Base-by-base conservation (phyloP, 2,329 filamentous ascomycete genomes). In the Curvularia verruculosa region DNA sequence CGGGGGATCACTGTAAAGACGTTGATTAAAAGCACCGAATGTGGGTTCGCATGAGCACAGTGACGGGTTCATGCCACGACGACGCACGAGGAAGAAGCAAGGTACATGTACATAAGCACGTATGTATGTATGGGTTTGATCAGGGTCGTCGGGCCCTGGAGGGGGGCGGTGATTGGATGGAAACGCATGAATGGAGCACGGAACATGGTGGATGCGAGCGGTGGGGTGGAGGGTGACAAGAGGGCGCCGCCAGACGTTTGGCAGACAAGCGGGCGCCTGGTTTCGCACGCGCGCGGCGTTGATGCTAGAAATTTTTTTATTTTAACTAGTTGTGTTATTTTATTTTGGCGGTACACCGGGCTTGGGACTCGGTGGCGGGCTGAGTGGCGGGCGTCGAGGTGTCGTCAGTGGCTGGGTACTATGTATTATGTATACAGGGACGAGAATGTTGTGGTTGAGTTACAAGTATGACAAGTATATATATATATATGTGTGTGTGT, bases 11-110 rank as follows among this genome's bases (percentile, higher is more conserved):
- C 28, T 9, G 28, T 34, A 36, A 6, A 39, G 48, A 37, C 23
- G 48, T 34, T 36, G 36, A 43, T 34, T 15, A 21, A 49, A 23
- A 31, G 24, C 23, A 51, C 21, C 23, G 15, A 26, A 6, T 24
- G 31, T 45, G 39, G 29, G 54, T 54, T 54, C 40, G 50, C 50
- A 49, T 49, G 50, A 50, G 40, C 29, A 49, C 46, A 51, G 47
- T 45, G 54, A 36, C 54, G 52, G 23, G 54, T 48, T 45, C 44
- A 57, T 52, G 49, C 49, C 45, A 46, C 19, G 31, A 40, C 49
- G 39, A 46, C 19, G 41, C 41, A 21, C 18, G 23, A 37, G 21
- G 19, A 39, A 31, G 29, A 44, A 44, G 19, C 26, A 40, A 29
- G 49, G 19, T n/a, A 31, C 26, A 23, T 9, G 37, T 24, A 13